Conservation (phyloP, 2,329 filamentous ascomycete genomes). For the Alternaria triticimaculans region DNA sequence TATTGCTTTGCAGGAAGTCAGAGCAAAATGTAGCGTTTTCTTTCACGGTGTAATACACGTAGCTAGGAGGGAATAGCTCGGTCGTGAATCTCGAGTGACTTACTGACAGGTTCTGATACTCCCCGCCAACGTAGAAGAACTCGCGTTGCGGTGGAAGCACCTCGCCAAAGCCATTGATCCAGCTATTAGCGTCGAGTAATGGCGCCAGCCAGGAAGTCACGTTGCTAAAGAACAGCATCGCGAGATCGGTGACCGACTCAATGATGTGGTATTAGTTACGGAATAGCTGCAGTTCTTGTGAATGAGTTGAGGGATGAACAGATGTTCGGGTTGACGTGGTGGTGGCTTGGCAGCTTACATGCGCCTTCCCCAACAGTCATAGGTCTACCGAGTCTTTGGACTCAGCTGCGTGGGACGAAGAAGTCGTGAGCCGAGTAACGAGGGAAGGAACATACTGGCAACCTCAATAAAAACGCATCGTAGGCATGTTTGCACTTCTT, state of each 20-base stretch:
- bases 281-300: neutral
- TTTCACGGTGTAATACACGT: fast-evolving
- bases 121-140: constrained; percentile 35
- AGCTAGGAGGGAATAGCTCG: neutral
- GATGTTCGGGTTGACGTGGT: neutral
- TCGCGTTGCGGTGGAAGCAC: constrained; percentile 12
- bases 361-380: neutral
- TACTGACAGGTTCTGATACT: constrained; percentile 28
- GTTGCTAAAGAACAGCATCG: neutral
- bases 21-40: neutral
- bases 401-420: too few species aligned
- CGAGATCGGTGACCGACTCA: fast-evolving
- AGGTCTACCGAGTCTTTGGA: neutral
- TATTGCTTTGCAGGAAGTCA: neutral
- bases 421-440: neutral
- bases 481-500: neutral
- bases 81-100: neutral
- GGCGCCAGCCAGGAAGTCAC: neutral
- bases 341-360: neutral
- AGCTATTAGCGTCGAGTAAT: neutral
- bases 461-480: neutral
- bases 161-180: neutral
- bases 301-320: fast-evolving
- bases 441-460: neutral
- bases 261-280: neutral